These are phyloP conservation scores for Secale cereale DNA, from an alignment of 176 grass and related monocot species.

Conservation along the genomic window DNA sequence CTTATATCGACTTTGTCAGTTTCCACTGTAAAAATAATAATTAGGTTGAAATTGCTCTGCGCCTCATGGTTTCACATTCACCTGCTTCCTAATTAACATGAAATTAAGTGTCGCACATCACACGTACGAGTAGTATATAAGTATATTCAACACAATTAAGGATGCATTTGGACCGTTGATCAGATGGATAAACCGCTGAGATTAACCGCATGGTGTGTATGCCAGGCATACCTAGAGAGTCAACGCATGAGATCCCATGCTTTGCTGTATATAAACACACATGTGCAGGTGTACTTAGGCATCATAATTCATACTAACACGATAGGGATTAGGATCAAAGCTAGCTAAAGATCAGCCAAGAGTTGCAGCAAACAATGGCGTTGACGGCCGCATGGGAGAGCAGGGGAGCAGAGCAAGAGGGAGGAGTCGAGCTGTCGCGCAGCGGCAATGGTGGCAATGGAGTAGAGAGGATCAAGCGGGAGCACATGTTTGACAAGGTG, in stretches of 20 bases:
- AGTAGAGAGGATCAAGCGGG: not conserved
- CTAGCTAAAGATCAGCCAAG: not conserved
- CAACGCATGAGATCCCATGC: not conserved
- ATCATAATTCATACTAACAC: not conserved
- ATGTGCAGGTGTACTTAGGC: not conserved
- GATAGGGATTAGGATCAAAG: not conserved
- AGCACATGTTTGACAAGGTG: conserved; percentile 99
- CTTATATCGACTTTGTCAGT: not conserved
- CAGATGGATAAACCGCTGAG: not conserved
- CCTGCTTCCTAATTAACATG: not conserved
- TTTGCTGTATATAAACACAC: not conserved
- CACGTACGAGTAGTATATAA: not conserved
- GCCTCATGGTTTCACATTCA: conserved; percentile 33
- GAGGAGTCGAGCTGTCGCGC: not conserved
- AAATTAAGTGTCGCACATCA: not conserved
- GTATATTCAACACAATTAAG: no score
- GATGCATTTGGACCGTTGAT: not conserved
- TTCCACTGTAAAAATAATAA: not conserved
- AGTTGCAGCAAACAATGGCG: not conserved
- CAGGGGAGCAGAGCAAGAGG: not conserved
- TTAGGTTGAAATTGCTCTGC: not conserved
- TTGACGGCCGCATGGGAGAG: not conserved
- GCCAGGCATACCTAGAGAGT: not conserved
- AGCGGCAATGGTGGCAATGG: not conserved
- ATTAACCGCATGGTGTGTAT: not conserved